A percentile compares a stretch with the other conserved stretches of the same genome.
Conservation (phyloP, 2,329 filamentous ascomycete species). For the Ceratocystis harringtonii region DNA sequence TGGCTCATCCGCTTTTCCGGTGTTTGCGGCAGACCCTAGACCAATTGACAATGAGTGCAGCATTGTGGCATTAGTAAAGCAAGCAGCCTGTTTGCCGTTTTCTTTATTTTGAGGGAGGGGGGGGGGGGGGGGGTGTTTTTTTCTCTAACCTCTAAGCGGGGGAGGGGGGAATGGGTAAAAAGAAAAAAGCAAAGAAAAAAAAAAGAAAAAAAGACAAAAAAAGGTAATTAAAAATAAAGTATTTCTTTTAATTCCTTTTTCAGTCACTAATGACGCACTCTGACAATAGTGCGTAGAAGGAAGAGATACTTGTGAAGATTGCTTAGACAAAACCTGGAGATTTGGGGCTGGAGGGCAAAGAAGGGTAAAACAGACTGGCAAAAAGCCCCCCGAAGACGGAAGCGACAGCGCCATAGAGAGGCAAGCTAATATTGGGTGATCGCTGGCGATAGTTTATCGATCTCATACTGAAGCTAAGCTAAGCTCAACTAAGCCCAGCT, state of each 20-base stretch:
- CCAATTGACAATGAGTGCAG: background rate
- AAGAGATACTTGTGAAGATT: background rate
- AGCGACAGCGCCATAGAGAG: background rate
- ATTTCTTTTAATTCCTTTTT: background rate
- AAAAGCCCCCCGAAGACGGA: background rate
- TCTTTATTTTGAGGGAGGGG: background rate
- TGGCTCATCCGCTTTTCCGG: background rate
- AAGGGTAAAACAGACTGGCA: too few species aligned
- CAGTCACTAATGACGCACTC: constrained; percentile 7
- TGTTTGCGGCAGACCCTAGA: background rate
- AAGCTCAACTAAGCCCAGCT: background rate
- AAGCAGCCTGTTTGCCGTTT: background rate
- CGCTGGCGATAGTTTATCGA: background rate
- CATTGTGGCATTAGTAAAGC: background rate
- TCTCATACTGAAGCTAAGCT: background rate
- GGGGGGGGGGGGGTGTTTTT: background rate
- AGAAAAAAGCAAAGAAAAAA: too few species aligned
- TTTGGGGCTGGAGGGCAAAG: too few species aligned
- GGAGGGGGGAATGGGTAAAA: background rate
- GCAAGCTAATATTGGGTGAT: too few species aligned
- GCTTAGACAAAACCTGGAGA: background rate
- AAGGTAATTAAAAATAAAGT: background rate
- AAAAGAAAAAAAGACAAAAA: background rate
- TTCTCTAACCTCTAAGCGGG: background rate
- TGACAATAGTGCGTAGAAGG: background rate